Percentiles rank a stretch among this genome's conserved stretches.
Conservation (phyloP, 257 asterid species). For the Gentiana straminea region DNA sequence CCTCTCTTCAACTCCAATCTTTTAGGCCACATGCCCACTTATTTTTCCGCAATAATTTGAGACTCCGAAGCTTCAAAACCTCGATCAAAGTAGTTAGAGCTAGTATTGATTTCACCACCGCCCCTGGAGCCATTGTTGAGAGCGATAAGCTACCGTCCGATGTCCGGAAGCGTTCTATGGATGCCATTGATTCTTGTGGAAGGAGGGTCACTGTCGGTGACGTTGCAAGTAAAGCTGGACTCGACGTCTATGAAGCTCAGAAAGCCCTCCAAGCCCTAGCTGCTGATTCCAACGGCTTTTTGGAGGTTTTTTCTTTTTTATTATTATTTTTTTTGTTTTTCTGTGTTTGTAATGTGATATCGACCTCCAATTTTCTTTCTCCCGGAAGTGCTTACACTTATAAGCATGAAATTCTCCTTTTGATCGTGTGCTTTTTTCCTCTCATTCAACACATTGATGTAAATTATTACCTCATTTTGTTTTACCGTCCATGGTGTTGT, state of each 20-base stretch:
- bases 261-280: slow-evolving; percentile 96
- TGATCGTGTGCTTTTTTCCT: background rate
- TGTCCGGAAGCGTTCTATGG: slow-evolving; percentile 76
- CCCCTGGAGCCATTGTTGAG: slow-evolving; percentile 76
- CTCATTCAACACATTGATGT: too few relatives aligned
- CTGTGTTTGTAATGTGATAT: background rate
- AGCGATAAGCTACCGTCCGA: slow-evolving; percentile 79
- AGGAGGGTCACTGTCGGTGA: slow-evolving; percentile 88
- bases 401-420: background rate
- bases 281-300: slow-evolving; percentile 79
- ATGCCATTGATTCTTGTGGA: slow-evolving; percentile 75
- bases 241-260: slow-evolving; percentile 75
- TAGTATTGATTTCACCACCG: slow-evolving; percentile 30
- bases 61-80: slow-evolving; percentile 15
- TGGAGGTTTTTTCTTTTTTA: slow-evolving; percentile 44
- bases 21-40: slow-evolving; percentile 16
- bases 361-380: background rate
- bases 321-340: background rate
- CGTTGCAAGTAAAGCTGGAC: slow-evolving; percentile 91
- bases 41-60: slow-evolving; percentile 11
- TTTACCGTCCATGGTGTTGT: background rate
- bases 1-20: slow-evolving; percentile 21
- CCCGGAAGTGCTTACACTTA: background rate
- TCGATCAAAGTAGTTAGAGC: slow-evolving; percentile 45
- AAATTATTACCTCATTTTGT: too few relatives aligned